Base-by-base conservation (phyloP, 2,329 filamentous ascomycete species). In the Fonsecaea pedrosoi region DNA sequence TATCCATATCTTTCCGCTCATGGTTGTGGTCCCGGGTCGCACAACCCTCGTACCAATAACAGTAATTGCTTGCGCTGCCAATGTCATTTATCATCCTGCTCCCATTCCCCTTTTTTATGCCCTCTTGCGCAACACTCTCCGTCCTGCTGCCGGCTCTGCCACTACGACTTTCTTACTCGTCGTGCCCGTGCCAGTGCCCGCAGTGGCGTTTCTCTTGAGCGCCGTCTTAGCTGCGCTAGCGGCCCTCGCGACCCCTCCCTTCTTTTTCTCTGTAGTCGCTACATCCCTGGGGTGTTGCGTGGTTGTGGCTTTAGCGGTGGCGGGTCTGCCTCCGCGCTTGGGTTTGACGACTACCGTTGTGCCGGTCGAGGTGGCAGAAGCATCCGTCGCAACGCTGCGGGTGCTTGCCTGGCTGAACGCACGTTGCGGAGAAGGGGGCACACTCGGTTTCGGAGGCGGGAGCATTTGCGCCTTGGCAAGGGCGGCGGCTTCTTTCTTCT, bases 41-140 rank as follows among this genome's bases (percentile, higher is more conserved):
- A 25, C 25, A 25, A 50, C 10, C 12, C 45, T 25, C 18, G 45
- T 50, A 25, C 9, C 10, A 25, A 6, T 25, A 25, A 25, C 45
- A 25, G 45, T 10, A 50, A 32, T 25, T 25, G 25, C 25, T 25
- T 25, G n/a, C 25, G 12, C 13, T 35, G 34, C 30, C 25, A 55
- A 35, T 35, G 5, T 55, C 30, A 55, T 35, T 25, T 25, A 25
- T 25, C 25, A 25, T 25, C 25, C 25, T 25, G 25, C 45, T 25
- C 4, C 53, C 35, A 13, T 37, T 53, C 40, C 21, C 2, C 48
- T 32, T 21, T 42, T 37, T 18, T 70, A 71, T 9, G 60, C 62
- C 55, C 70, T 67, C 58, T 80, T 82, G 54, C 80, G 78, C 66
- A 82, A 71, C 12, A 78, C 76, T 59, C 80, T 75, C 37, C 77